A percentile compares a stretch with the other conserved stretches of the same genome.
Evolutionary conservation across 192 early-diverging fungal genomes (phyloP).

Genomic region (Cladochytrium replicatum): DNA sequence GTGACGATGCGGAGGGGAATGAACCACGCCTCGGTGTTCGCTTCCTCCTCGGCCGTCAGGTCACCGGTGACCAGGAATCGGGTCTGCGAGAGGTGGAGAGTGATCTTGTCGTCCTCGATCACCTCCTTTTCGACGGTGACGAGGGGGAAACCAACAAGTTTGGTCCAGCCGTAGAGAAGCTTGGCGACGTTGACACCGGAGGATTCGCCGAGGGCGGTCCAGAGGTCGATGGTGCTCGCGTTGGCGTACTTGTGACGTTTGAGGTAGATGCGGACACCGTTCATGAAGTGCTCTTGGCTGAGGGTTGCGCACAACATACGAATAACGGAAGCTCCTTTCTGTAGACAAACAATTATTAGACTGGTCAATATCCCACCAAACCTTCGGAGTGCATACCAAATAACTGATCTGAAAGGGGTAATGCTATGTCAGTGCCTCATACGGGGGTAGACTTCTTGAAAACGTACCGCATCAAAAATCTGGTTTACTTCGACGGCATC

Average conservation of each 20-base stretch:
- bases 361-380: not conserved
- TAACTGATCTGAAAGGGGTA: not conserved
- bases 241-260: slow-evolving; percentile 76
- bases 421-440: not conserved
- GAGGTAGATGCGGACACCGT: slow-evolving; percentile 50
- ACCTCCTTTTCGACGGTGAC: slow-evolving; percentile 54
- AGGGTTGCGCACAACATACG: slow-evolving; percentile 75
- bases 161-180: slow-evolving; percentile 87
- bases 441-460: too few species aligned
- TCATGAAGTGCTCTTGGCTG: slow-evolving; percentile 23
- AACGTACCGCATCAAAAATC: slow-evolving; percentile 97
- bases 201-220: slow-evolving; percentile 67
- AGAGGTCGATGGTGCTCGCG: slow-evolving; percentile 80
- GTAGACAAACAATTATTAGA: too few species aligned
- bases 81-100: slow-evolving; percentile 61
- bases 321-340: slow-evolving; percentile 92
- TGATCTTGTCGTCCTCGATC: slow-evolving; percentile 35
- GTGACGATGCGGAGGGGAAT: slow-evolving; percentile 59
- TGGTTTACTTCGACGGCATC: slow-evolving; percentile 80
- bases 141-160: slow-evolving; percentile 76
- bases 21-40: slow-evolving; percentile 58
- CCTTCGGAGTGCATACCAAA: not conserved
- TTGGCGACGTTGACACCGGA: slow-evolving; percentile 69
- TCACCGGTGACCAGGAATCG: slow-evolving; percentile 80
- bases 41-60: slow-evolving; percentile 63